A percentile compares a stretch with the other conserved stretches of the same genome.
Evolutionary conservation across 805 yeast genomes (phyloP).

Genomic region (Wickerhamomyces queroliae): DNA sequence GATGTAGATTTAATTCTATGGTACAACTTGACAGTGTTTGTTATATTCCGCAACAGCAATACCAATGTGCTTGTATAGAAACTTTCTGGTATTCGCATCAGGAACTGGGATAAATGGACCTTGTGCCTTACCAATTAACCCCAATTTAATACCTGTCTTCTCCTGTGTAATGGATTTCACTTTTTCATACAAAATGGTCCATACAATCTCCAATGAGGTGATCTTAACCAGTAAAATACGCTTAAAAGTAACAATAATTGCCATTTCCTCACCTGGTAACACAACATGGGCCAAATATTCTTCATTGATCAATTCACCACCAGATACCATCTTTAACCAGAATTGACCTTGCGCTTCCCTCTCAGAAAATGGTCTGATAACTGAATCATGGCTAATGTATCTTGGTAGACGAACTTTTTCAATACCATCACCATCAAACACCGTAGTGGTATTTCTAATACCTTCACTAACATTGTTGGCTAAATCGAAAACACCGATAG

Average conservation of each 20-base stretch:
- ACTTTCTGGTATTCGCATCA: conserved; percentile 55
- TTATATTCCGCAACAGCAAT: conserved; percentile 81
- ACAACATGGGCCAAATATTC: conserved; percentile 80
- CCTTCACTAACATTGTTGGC: conserved; percentile 94
- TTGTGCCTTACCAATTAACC: conserved; percentile 44
- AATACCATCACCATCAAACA: conserved; percentile 72
- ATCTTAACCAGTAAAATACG: conserved; percentile 65
- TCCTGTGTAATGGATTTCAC: conserved; percentile 72
- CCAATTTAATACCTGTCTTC: conserved; percentile 70
- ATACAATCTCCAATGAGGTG: conserved; percentile 51
- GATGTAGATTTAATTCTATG: too few species aligned
- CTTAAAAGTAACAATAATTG: conserved; percentile 68
- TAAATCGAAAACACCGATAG: conserved; percentile 88
- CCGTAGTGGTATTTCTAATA: conserved; percentile 86
- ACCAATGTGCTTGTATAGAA: conserved; percentile 66
- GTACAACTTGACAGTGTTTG: conserved; percentile 52
- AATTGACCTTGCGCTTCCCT: conserved; percentile 92
- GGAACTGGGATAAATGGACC: conserved; percentile 82
- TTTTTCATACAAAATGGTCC: conserved; percentile 65
- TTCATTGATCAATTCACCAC: conserved; percentile 71
- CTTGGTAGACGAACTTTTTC: conserved; percentile 82
- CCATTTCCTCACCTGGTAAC: conserved; percentile 73
- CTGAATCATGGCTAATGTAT: conserved; percentile 60
- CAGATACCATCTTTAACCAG: conserved; percentile 81
- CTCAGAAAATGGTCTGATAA: conserved; percentile 68